Base-by-base conservation (phyloP, 371 early-diverging fungal genomes). In the Parasitella parasitica region DNA sequence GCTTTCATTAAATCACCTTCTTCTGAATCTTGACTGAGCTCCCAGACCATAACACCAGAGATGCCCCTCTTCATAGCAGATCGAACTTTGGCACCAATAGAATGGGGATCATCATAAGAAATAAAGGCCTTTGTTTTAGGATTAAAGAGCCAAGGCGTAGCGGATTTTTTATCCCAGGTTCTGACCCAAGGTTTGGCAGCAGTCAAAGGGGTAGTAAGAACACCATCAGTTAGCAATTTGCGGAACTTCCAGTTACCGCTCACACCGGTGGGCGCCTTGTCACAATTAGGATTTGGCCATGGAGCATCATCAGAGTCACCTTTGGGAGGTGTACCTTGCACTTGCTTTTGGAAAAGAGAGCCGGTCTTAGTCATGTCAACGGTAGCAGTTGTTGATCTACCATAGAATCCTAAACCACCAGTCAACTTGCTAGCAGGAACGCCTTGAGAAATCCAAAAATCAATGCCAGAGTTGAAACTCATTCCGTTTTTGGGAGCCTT, bases 361-460 rank as follows among this genome's bases (percentile, higher is more conserved):
- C 43, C 51, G 11, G 65, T 59, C 9, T 65, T 62, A 6, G 61
- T 63, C 77, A 76, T 76, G 38, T 73, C 66, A 3, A 46, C 70
- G 8, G 54, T 64, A 6, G 77, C 61, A 64, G 67, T 69, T 11
- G 71, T 64, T 13, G 88, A 76, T 41, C 87, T 82, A 15, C 91
- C 92, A 54, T 88, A 85, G 68, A 88, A 88, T 0, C 89, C 77
- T 24, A 85, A 63, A 24, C 91, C 91, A 18, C 80, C 76, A 0
- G 81, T 78, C 6, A 91, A 54, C 63, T 91, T 87, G 36, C 64
- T 64, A 2, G 74, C 63, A 12, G 88, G 86, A 61, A 85, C 80
- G 26, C 86, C 86, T 50, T 86, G 82, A 15, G 59, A 43, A 5
- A 69, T 74, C 89, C 88, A 89, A 9, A 64, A 50, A 13, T 78